Evolutionary conservation across 805 yeast genomes (phyloP).

Genomic region (Ogataea henricii): DNA sequence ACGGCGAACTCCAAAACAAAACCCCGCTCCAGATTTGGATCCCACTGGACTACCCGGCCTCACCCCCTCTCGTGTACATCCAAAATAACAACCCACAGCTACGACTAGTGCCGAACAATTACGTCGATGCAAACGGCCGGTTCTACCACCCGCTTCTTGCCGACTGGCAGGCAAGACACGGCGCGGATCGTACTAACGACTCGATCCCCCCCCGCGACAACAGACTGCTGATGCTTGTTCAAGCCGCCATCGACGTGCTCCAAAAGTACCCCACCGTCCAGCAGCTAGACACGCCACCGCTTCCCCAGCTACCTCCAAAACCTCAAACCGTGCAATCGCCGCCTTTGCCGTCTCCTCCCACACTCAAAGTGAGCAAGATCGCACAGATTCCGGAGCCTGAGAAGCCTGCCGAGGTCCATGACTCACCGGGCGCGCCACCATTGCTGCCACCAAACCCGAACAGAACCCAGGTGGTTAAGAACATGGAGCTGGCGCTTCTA

Average conservation of each 20-base stretch:
- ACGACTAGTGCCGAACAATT: constrained; percentile 58
- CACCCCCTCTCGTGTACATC: constrained; percentile 67
- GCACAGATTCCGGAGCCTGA: constrained; percentile 10
- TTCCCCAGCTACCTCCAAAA: constrained; percentile 13
- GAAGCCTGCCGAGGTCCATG: constrained; percentile 3
- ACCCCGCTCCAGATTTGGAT: constrained; percentile 75
- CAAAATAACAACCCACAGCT: constrained; percentile 42
- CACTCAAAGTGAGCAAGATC: constrained; percentile 7
- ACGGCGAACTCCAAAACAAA: constrained; percentile 56
- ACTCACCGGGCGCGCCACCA: constrained; percentile 20
- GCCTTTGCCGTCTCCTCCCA: constrained; percentile 11
- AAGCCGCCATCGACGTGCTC: constrained; percentile 22
- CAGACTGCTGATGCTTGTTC: constrained; percentile 29
- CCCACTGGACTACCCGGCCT: constrained; percentile 69
- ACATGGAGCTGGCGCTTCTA: constrained; percentile 11
- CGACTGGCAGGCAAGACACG: constrained; percentile 46
- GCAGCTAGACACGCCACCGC: constrained; percentile 6
- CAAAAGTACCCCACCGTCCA: constrained; percentile 19
- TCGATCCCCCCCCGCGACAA: constrained; percentile 28
- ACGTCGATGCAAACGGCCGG: constrained; percentile 69
- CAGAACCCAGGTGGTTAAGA: constrained; percentile 15
- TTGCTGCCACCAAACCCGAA: constrained; percentile 34
- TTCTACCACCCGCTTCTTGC: constrained; percentile 69
- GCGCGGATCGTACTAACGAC: constrained; percentile 27
- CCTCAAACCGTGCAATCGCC: constrained; percentile 8